Percentiles rank a stretch among this genome's conserved stretches.
phyloP scores from a whole-genome alignment of 2,329 filamentous ascomycete species.

The Talaromyces sp. region DNA sequence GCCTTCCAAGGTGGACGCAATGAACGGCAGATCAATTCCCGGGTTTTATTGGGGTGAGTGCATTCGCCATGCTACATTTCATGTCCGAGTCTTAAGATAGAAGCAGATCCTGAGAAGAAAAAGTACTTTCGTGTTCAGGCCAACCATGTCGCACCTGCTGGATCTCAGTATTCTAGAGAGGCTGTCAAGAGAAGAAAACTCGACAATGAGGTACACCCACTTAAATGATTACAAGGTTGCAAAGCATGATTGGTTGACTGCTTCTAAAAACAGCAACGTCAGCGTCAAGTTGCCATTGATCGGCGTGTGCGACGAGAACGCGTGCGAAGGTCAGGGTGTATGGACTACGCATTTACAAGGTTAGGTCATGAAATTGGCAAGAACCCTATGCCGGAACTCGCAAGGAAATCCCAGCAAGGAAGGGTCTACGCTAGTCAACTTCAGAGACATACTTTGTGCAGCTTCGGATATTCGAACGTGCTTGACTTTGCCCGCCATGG shows the following conservation, averaged over 20 bases:
- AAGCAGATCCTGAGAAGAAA: conserved; percentile 49
- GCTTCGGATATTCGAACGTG: conserved; percentile 21
- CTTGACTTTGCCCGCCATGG: conserved; percentile 33
- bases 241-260: not conserved
- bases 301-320: conserved; percentile 32
- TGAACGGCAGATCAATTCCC: conserved; percentile 19
- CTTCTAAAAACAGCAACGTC: conserved; percentile 25
- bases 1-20: not conserved
- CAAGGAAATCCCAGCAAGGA: conserved; percentile 28
- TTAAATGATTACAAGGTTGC: not conserved
- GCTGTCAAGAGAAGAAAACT: conserved; percentile 56
- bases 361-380: conserved; percentile 31
- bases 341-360: conserved; percentile 30
- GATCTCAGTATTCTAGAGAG: conserved; percentile 55
- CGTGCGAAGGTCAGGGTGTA: conserved; percentile 29
- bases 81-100: not conserved
- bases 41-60: conserved; percentile 20
- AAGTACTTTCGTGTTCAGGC: conserved; percentile 66
- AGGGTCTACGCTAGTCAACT: conserved; percentile 33
- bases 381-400: conserved; percentile 19
- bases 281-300: conserved; percentile 26
- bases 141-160: conserved; percentile 48
- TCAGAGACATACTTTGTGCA: conserved; percentile 29
- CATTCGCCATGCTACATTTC: not conserved
- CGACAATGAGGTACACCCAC: conserved; percentile 37